Evolutionary conservation across 106 monocot species (phyloP).

Genomic region (Acanthochlamys bracteata): DNA sequence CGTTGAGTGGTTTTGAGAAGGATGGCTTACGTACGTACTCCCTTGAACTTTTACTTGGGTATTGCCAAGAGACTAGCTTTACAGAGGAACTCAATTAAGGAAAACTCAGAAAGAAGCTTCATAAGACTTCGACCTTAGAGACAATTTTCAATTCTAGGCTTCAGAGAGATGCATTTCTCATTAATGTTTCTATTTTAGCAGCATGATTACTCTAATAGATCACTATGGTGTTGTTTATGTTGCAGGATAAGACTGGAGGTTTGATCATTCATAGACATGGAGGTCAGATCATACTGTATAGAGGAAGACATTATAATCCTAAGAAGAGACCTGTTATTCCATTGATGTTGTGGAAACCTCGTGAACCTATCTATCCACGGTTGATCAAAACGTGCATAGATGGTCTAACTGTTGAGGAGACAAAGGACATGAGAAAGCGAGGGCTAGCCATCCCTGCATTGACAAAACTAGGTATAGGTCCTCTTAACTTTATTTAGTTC

Average conservation of each 20-base stretch:
- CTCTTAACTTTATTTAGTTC: background rate
- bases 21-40: too few species aligned
- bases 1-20: too few species aligned
- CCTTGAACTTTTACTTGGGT: too few species aligned
- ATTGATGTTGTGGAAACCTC: constrained; percentile 97
- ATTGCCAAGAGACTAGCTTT: too few species aligned
- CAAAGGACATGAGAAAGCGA: constrained; percentile 88
- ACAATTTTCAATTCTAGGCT: too few species aligned
- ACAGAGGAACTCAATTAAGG: too few species aligned
- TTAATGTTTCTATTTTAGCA: too few species aligned
- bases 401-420: constrained; percentile 74
- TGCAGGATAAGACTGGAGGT: constrained; percentile 91
- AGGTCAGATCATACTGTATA: constrained; percentile 74
- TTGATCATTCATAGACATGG: constrained; percentile 75
- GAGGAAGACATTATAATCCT: constrained; percentile 82
- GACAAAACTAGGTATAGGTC: constrained; percentile 74
- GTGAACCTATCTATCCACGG: constrained; percentile 86
- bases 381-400: constrained; percentile 86
- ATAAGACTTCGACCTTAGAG: too few species aligned
- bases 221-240: too few species aligned
- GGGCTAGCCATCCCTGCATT: constrained; percentile 71
- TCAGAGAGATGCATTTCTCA: too few species aligned
- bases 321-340: constrained; percentile 89
- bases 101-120: too few species aligned
- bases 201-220: too few species aligned